Evolutionary conservation across 2,329 filamentous ascomycete genomes (phyloP), one percentile per base, ranked within the genome.

Genomic region (Exophiala lecanii-corni): DNA sequence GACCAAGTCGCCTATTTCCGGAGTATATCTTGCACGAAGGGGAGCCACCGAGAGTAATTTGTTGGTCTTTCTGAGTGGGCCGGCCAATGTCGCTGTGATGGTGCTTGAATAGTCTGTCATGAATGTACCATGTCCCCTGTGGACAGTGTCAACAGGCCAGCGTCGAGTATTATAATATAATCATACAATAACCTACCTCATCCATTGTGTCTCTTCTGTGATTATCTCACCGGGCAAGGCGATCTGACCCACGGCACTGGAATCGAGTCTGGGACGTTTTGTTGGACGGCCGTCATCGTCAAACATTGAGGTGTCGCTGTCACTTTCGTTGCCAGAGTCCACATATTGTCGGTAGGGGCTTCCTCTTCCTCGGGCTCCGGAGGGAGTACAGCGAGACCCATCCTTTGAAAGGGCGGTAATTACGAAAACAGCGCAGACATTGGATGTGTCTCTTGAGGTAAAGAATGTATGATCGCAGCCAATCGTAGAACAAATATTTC

Each of bases 1-100:
- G 2, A 98, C 87, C 3, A 98, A 75, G 67, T 98, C 92, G 56
- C 92, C 92, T 49, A 98, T 96, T 66, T 96, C 91, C 21, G 92
- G 92, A 2, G 81, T 88, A 71, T 98, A 98, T 49, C 92, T 84
- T 13, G 92, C 89, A 49, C 89, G 87, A 2, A 98, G 75, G 5
- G 92, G 89, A 2, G 84, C 82, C 44, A 98, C 86, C 2, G 88
- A 94, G 54, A 98, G 82, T 36, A 98, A 82, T 65, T 96, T 97
- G 76, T 98, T 98, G 47, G 91, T 97, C 63, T 89, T 91, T 60
- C 85, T 82, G 25, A 97, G 75, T 5, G 84, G 91, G 58, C 92
- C 92, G 5, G 89, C 89, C 21, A 98, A 84, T 4, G 92, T 94
- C 36, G 88, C 89, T 44, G 84, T 79, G 61, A 98, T 98, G 46